phyloP scores from a whole-genome alignment of 2,329 filamentous ascomycete species.

The Alternaria consortialis region DNA sequence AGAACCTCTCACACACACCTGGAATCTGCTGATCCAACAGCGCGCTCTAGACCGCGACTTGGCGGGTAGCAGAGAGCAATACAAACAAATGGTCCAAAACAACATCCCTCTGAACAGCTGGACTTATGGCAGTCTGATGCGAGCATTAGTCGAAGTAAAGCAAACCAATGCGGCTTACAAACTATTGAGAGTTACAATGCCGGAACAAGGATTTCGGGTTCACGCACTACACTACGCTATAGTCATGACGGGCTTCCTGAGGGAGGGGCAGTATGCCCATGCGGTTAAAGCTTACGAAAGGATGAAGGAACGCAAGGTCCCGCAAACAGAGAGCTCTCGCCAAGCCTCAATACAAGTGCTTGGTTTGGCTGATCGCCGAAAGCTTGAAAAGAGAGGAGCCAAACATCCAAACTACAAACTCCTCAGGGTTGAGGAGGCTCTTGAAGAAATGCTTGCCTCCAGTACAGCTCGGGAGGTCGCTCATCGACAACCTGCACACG shows the following conservation, averaged over 20 bases:
- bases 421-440: constrained; percentile 35
- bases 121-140: constrained; percentile 71
- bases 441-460: constrained; percentile 37
- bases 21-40: constrained; percentile 79
- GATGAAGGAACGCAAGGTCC: constrained; percentile 54
- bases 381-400: constrained; percentile 21
- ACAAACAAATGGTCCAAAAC: constrained; percentile 63
- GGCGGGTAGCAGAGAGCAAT: constrained; percentile 61
- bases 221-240: constrained; percentile 64
- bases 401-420: constrained; percentile 31
- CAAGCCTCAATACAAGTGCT: constrained; percentile 48
- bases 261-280: constrained; percentile 54
- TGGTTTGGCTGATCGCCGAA: constrained; percentile 32
- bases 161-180: constrained; percentile 65
- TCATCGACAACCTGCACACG: constrained; percentile 36
- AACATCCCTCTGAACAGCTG: constrained; percentile 62
- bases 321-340: constrained; percentile 55
- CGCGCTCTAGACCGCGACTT: constrained; percentile 72
- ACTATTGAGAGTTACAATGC: constrained; percentile 63
- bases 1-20: constrained; percentile 67
- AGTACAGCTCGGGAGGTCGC: constrained; percentile 42
- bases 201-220: constrained; percentile 54
- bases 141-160: constrained; percentile 61
- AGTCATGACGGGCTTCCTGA: constrained; percentile 61
- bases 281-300: constrained; percentile 60